These are phyloP conservation scores for Cubamyces lactineus DNA, from an alignment of 768 basidiomycete genomes.

Conservation along the genomic window DNA sequence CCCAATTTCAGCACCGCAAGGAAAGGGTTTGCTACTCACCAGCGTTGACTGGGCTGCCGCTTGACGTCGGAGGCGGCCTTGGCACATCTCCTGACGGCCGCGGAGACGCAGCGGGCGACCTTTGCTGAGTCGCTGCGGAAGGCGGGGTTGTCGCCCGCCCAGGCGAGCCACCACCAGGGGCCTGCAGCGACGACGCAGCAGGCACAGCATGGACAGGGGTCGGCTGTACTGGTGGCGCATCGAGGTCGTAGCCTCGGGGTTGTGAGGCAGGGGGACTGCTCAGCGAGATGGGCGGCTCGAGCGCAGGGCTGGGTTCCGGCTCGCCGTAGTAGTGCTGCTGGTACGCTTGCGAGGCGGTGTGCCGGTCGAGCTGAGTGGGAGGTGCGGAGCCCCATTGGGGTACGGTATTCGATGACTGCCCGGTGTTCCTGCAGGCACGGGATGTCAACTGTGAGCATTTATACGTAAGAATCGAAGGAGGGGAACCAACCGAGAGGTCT, in stretches of 20 bases:
- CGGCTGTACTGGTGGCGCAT: not conserved
- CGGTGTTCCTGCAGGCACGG: slow-evolving; percentile 5
- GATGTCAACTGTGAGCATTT: not conserved
- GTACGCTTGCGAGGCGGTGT: slow-evolving; percentile 32
- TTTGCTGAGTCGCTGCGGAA: not conserved
- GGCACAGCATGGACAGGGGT: not conserved
- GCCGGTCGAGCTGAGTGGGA: slow-evolving; percentile 27
- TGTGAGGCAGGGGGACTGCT: not conserved
- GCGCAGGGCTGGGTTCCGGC: slow-evolving; percentile 1
- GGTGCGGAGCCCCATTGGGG: slow-evolving; percentile 25
- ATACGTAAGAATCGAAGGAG: not conserved
- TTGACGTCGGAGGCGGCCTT: slow-evolving; percentile 28
- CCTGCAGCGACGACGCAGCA: slow-evolving; percentile 1
- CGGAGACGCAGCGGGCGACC: slow-evolving; percentile 20
- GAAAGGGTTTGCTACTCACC: slow-evolving; percentile 20
- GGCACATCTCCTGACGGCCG: slow-evolving; percentile 28
- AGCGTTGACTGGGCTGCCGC: slow-evolving; percentile 32
- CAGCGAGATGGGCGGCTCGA: slow-evolving; percentile 6
- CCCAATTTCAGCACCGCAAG: too few species aligned
- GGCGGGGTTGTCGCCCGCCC: slow-evolving; percentile 2
- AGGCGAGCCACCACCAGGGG: slow-evolving; percentile 5
- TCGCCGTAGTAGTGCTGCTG: slow-evolving; percentile 26
- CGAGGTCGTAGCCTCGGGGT: slow-evolving; percentile 30
- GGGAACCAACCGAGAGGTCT: slow-evolving; percentile 42
- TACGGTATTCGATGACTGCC: slow-evolving; percentile 16